Base-by-base conservation (phyloP, 148 eudicot species). In the Silene uniflora region DNA sequence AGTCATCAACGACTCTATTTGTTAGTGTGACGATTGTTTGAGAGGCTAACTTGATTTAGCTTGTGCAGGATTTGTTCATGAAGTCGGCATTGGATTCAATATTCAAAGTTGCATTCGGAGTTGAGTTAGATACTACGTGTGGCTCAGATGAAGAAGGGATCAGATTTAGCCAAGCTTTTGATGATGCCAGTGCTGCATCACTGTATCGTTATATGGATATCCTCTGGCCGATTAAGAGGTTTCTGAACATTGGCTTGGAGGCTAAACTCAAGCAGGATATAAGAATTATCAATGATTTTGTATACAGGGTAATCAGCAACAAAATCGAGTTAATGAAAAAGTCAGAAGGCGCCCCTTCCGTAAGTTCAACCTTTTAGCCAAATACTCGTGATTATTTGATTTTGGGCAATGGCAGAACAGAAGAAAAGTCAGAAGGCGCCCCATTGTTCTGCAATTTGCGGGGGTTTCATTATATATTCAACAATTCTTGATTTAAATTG, bases 51-150 rank as follows among this genome's bases (percentile, higher is more conserved):
- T 32, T 1, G 35, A 3, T 5, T 32, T 32, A 32, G 35, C 3
- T 32, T 32, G 35, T 83, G 71, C 76, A 91, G 98, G 96, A 91
- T 68, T 73, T 91, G 74, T 91, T 91, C 74, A 88, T 89, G 96
- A 91, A 86, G 78, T 82, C 95, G 7, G 84, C 97, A 23, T 65
- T 92, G 17, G 96, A 92, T 73, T 92, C 93, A 0, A 84, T 89
- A 60, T 89, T 89, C 86, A 92, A 81, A 72, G 95, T 90, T 29
- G 90, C 78, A 27, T 83, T 92, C 73, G 97, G 97, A 60, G 81
- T 84, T 71, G 93, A 90, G 23, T 78, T 92, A 10, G 88, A 92
- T 76, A 86, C 85, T 77, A 79, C 86, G 87, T 75, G 84, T 75
- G 96, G 97, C 6, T 71, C 90, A 56, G 83, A 74, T 73, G 92